These are phyloP conservation scores for Ballota nigra DNA, from an alignment of 257 asterid genomes.

Conservation along the genomic window DNA sequence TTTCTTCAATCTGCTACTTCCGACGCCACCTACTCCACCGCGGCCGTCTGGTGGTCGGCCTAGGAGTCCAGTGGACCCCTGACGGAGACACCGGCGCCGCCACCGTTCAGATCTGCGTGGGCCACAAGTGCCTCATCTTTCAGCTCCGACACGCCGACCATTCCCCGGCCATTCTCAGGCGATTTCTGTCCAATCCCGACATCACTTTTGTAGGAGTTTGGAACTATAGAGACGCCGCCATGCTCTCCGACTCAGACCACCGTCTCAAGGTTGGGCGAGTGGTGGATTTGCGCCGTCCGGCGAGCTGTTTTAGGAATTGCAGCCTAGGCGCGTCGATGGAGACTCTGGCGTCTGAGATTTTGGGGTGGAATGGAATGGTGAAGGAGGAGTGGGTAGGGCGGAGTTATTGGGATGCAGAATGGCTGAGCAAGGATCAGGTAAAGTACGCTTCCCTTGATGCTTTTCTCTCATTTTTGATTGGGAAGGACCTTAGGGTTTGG, in stretches of 20 bases:
- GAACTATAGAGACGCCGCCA: constrained; percentile 11
- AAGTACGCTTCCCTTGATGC: constrained; percentile 24
- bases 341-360: constrained; percentile 18
- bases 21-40: background rate
- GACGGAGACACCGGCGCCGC: background rate
- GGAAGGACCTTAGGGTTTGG: constrained; percentile 19
- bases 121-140: constrained; percentile 9
- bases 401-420: constrained; percentile 19
- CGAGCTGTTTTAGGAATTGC: background rate
- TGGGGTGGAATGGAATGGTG: constrained; percentile 21
- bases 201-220: constrained; percentile 14
- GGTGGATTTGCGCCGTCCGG: constrained; percentile 10
- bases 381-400: constrained; percentile 1
- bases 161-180: constrained; percentile 15
- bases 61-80: background rate
- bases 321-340: constrained; percentile 6
- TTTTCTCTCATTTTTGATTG: constrained; percentile 10
- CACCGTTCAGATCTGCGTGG: constrained; percentile 26
- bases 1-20: background rate
- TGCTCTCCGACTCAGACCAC: constrained; percentile 1
- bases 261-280: background rate
- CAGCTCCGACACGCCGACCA: background rate
- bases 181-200: constrained; percentile 5
- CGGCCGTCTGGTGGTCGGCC: background rate
- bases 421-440: constrained; percentile 20